Evolutionary conservation across 441 rosid species (phyloP), one percentile per base, ranked within the genome.

Genomic region (Breynia disticha): DNA sequence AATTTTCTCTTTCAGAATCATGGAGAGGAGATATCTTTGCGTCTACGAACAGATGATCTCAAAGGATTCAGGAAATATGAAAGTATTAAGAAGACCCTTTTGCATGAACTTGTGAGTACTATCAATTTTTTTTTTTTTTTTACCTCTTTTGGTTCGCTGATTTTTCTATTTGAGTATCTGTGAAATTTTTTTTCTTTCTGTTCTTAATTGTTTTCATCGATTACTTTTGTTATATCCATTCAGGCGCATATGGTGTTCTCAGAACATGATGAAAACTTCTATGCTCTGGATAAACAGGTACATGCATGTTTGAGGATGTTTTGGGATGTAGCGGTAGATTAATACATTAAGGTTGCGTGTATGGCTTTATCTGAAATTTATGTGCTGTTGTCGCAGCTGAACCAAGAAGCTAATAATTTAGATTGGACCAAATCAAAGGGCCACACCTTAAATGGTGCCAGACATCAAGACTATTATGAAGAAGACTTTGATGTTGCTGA

Each of bases 171-270:
- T 11, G 14, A 11, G 44, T 55, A 8, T 38, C 32, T 7, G 19
- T 17, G 19, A 43, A 52, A 32, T 42, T 18, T 55, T 49, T 18
- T 55, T 49, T 41, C 19, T 57, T 42, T 49, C 24, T 64, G 11
- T 62, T 50, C 24, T 48, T 55, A 47, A 68, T 57, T 19, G 7
- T 19, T 12, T 19, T 19, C 35, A 5, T 41, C 37, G 16, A 43
- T 54, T 56, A n/a, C n/a, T 48, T 46, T 16, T 45, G 7, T 4
- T 41, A 41, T 15, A 35, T 61, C 57, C 49, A 71, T 52, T 67
- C 81, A 93, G 99, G 96, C 97, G 58, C 99, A 89, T 75, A 93
- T 93, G 97, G 76, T 93, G 39, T 74, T 69, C 78, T 61, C 97
- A 3, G 99, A 93, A 65, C 99, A 89, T 55, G 96, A 93, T 76